Conservation (phyloP, 2,329 filamentous ascomycete genomes). For the Sclerotinia subarctica region DNA sequence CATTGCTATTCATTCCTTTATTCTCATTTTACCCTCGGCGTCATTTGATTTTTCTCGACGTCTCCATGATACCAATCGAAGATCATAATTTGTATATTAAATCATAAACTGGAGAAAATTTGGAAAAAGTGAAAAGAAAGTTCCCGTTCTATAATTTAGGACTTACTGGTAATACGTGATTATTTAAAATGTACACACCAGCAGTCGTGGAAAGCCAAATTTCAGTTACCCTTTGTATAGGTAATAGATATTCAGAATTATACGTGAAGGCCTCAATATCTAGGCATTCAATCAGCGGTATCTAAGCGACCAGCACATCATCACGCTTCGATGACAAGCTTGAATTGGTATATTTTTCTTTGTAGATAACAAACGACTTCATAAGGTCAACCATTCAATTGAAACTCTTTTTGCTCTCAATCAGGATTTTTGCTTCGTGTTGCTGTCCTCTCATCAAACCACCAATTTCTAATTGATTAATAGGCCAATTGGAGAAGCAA, state of each 20-base stretch:
- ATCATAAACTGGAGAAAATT: slow-evolving; percentile 10
- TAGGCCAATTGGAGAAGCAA: not conserved
- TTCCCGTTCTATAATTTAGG: not conserved
- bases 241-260: not conserved
- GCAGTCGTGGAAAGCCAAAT: not conserved
- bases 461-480: not conserved
- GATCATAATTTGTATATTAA: slow-evolving; percentile 20
- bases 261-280: not conserved
- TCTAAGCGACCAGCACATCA: slow-evolving; percentile 19
- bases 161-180: not conserved
- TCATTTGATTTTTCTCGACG: slow-evolving; percentile 5
- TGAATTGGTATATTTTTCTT: slow-evolving; percentile 13
- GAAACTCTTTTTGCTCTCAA: not conserved
- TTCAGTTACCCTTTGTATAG: not conserved
- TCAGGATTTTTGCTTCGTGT: not conserved
- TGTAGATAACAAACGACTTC: slow-evolving; percentile 11
- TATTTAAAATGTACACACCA: not conserved
- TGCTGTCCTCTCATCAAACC: not conserved
- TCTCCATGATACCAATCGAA: not conserved
- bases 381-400: not conserved
- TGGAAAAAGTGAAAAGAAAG: not conserved
- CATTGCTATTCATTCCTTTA: not conserved
- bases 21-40: not conserved
- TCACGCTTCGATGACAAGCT: slow-evolving; percentile 15
- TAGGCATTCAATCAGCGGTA: not conserved